A percentile compares a stretch with the other conserved stretches of the same genome.
phyloP scores from a whole-genome alignment of 2,329 filamentous ascomycete genomes.

The Diaporthe ilicicola region DNA sequence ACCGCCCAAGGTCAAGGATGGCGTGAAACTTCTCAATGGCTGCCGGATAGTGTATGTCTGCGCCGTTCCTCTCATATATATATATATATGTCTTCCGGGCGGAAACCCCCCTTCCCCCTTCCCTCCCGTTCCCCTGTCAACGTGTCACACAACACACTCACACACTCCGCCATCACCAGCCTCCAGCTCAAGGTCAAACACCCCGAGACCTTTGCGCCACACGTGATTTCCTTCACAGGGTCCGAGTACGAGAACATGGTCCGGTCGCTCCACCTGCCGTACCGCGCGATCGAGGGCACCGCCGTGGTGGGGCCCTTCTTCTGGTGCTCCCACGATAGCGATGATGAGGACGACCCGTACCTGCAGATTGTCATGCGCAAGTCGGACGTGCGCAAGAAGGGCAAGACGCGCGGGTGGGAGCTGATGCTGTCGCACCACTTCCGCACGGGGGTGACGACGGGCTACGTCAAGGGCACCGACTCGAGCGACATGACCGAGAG shows the following conservation, averaged over 20 bases:
- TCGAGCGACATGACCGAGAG: conserved; percentile 61
- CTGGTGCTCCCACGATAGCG: conserved; percentile 65
- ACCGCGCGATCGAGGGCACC: conserved; percentile 65
- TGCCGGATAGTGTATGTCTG: conserved; percentile 62
- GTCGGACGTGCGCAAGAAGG: conserved; percentile 72
- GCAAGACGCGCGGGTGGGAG: conserved; percentile 70
- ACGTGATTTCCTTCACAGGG: conserved; percentile 62
- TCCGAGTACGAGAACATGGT: conserved; percentile 65
- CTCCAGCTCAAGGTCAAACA: conserved; percentile 65
- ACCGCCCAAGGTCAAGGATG: conserved; percentile 52
- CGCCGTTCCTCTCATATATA: background rate
- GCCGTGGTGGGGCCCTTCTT: conserved; percentile 71
- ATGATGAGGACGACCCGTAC: conserved; percentile 61
- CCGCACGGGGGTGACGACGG: conserved; percentile 63
- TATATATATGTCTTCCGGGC: background rate
- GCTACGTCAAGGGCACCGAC: conserved; percentile 68
- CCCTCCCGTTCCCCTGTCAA: background rate
- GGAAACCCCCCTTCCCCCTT: background rate
- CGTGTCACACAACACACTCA: background rate
- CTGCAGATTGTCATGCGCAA: conserved; percentile 71
- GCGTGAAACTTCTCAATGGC: conserved; percentile 57
- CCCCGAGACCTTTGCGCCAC: conserved; percentile 65
- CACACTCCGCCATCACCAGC: conserved; percentile 43
- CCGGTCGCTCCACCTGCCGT: conserved; percentile 60
- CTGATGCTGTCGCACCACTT: conserved; percentile 68